Evolutionary conservation across 2,329 filamentous ascomycete genomes (phyloP).

Genomic region (Paecilomyces variotii): DNA sequence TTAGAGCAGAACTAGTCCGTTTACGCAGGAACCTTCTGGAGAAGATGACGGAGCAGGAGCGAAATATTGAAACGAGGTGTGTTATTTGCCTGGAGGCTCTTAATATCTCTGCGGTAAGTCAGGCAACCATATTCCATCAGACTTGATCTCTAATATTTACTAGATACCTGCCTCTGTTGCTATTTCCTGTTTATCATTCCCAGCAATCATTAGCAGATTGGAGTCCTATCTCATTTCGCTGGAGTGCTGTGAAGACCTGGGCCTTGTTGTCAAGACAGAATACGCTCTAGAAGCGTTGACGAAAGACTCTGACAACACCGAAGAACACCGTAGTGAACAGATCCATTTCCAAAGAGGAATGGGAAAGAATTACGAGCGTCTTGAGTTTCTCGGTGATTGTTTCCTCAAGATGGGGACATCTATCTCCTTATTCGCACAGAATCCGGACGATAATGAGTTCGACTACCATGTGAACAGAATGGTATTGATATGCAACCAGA

Average conservation of each 20-base stretch:
- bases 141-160: not conserved
- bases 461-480: conserved; percentile 87
- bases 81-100: conserved; percentile 72
- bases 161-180: conserved; percentile 64
- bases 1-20: conserved; percentile 65
- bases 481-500: conserved; percentile 83
- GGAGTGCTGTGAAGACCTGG: conserved; percentile 62
- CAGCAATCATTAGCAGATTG: conserved; percentile 74
- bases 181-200: conserved; percentile 65
- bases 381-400: conserved; percentile 88
- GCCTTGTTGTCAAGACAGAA: conserved; percentile 55
- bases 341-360: conserved; percentile 74
- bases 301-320: conserved; percentile 80
- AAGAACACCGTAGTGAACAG: conserved; percentile 60
- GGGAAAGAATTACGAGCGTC: conserved; percentile 88
- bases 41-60: conserved; percentile 47
- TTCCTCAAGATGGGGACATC: conserved; percentile 96
- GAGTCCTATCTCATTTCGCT: conserved; percentile 73
- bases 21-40: conserved; percentile 80
- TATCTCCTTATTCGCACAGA: conserved; percentile 70
- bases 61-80: conserved; percentile 43
- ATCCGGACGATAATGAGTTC: conserved; percentile 72
- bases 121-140: not conserved
- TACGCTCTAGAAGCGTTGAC: conserved; percentile 84
- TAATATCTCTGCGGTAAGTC: conserved; percentile 63